Evolutionary conservation across 2,329 filamentous ascomycete genomes (phyloP), one percentile per base, ranked within the genome.

Genomic region (Gaeumannomyces sp.): DNA sequence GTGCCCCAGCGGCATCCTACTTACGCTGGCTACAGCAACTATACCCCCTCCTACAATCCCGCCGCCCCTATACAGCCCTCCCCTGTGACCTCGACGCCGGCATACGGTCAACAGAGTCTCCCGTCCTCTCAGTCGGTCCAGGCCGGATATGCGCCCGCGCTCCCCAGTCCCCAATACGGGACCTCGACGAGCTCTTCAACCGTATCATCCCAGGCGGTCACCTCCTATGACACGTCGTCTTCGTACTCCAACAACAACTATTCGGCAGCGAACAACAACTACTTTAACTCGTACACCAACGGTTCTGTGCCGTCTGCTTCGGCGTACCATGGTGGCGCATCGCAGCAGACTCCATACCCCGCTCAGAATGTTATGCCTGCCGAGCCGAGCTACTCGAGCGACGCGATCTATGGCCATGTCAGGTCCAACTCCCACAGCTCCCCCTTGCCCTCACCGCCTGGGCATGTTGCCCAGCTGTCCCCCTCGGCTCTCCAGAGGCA

Each of bases 351-450:
- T 25, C 83, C 84, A 1, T 86, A 86, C 71, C 81, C 84, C 4
- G 75, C 76, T 3, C 77, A 80, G 59, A 79, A 81, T 11, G 79
- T 83, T 58, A 85, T 85, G 31, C 83, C 84, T 0, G 79, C 80
- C 28, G 81, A 80, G 4, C 82, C 83, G 1, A 78, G 77, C 64
- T 85, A 84, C 70, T 73, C 77, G n/a, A 71, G 75, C 60, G 75
- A 77, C 68, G 76, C 79, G 4, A 81, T 80, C 66, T 75, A 79
- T 63, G 79, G 72, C 69, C 76, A 80, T 27, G 72, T 75, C 1
- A 78, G 83, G 35, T 82, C 83, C 10, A 80, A 79, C 66, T 85
- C 84, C 3, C 79, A 80, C 45, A 73, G 77, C 0, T 85, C 84
- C 2, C 78, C 80, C 7, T 65, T 78, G 38, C 76, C 79, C 8